Percentiles rank a stretch among this genome's conserved stretches.
Evolutionary conservation across 371 early-diverging fungal species (phyloP).

Genomic region (Syncephalastrum contaminatum): DNA sequence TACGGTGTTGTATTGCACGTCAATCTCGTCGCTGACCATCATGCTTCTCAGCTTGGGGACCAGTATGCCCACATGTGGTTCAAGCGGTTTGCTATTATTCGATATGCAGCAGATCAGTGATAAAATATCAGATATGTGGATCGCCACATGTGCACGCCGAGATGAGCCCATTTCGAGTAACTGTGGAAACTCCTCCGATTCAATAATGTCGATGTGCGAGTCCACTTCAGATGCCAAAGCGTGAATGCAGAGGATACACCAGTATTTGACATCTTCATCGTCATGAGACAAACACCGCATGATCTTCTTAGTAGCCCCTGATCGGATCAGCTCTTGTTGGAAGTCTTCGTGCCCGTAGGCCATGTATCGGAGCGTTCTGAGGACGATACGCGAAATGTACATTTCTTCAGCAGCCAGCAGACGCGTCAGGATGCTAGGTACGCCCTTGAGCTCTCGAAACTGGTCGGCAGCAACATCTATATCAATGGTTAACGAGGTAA

Average conservation of each 20-base stretch:
- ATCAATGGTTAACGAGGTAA: not conserved
- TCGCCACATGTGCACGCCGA: conserved; percentile 35
- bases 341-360: conserved; percentile 57
- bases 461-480: conserved; percentile 54
- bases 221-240: conserved; percentile 45
- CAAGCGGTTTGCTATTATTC: conserved; percentile 13
- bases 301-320: conserved; percentile 62
- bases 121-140: conserved; percentile 42
- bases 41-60: conserved; percentile 31
- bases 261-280: conserved; percentile 76
- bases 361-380: conserved; percentile 74
- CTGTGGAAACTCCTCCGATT: conserved; percentile 36
- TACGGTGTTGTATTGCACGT: conserved; percentile 47
- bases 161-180: conserved; percentile 36
- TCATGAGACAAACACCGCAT: conserved; percentile 61
- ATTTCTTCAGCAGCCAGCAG: conserved; percentile 62
- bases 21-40: conserved; percentile 32
- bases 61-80: conserved; percentile 15
- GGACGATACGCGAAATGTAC: conserved; percentile 68
- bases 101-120: conserved; percentile 46
- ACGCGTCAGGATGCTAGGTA: conserved; percentile 57
- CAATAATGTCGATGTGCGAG: conserved; percentile 41
- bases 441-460: conserved; percentile 61
- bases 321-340: conserved; percentile 52
- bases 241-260: conserved; percentile 65